Conservation (phyloP, 2,329 filamentous ascomycete genomes). For the Epichloe brachyelytri region DNA sequence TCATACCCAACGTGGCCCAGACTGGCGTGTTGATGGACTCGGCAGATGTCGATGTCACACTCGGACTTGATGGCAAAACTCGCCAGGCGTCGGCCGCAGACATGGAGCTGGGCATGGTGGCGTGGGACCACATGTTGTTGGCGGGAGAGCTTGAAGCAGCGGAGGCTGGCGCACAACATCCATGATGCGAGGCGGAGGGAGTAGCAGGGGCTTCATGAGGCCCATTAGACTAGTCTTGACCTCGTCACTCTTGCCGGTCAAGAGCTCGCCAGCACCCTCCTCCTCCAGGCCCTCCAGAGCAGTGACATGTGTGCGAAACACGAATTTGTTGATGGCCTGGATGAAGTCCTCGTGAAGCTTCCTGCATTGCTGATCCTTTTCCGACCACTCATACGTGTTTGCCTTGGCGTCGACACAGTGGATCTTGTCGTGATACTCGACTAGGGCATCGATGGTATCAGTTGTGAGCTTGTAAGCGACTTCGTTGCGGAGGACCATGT, state of each 20-base stretch:
- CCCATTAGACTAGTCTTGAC: conserved; percentile 78
- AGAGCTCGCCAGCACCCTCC: conserved; percentile 85
- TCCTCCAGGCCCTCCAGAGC: conserved; percentile 94
- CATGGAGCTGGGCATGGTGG: conserved; percentile 49
- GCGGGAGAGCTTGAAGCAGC: conserved; percentile 68
- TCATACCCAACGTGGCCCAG: conserved; percentile 69
- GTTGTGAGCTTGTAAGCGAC: conserved; percentile 95
- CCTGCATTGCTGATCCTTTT: conserved; percentile 93
- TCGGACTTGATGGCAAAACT: conserved; percentile 79
- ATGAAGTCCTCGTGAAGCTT: conserved; percentile 95
- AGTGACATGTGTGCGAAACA: conserved; percentile 78
- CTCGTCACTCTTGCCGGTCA: conserved; percentile 83
- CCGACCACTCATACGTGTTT: conserved; percentile 85
- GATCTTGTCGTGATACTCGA: conserved; percentile 93
- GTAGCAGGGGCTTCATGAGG: conserved; percentile 78
- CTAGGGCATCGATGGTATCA: conserved; percentile 84
- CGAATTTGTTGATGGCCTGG: conserved; percentile 93
- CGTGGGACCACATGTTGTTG: conserved; percentile 70
- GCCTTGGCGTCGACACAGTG: conserved; percentile 85
- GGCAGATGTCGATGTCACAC: conserved; percentile 54
- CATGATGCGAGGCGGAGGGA: conserved; percentile 74
- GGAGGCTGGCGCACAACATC: conserved; percentile 80
- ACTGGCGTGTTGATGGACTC: conserved; percentile 57
- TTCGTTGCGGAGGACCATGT: conserved; percentile 96
- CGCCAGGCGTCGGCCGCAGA: conserved; percentile 78